Evolutionary conservation across 768 basidiomycete genomes (phyloP), one percentile per base, ranked within the genome.

Genomic region (Leccinellum luteum): DNA sequence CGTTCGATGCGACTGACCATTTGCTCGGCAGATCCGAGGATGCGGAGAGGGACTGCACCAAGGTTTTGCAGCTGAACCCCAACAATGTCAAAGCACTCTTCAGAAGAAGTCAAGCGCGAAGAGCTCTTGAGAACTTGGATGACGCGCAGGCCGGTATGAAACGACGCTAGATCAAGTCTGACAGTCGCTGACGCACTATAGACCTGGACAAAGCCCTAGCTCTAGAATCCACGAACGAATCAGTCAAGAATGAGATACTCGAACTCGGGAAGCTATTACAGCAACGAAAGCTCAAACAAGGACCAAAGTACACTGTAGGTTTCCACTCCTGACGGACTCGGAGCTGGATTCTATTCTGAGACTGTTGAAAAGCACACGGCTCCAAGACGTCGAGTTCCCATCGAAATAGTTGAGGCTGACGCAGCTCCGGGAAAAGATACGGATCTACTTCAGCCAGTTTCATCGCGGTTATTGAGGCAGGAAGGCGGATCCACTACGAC

Each of bases 11-110:
- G 10, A 7, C 55, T 60, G 47, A 58, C 56, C 44, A 48, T 49
- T 27, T 47, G 54, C 13, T 55, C 14, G 13, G 6, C 57, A 94
- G 92, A 67, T 78, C 83, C 62, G 81, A 86, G 67, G 93, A 95
- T 73, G 89, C 89, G 17, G 87, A 90, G 64, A 73, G 89, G 55
- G 93, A 96, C 68, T 94, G 92, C 65, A 81, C 82, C 1, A 81
- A 77, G 6, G 88, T 84, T 2, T 71, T 96, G 30, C 61, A 60
- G 2, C 68, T 91, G 23, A 82, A 76, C 51, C 57, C 73, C 6
- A 75, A 75, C 27, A 94, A 91, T 64, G 83, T 87, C 25, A 96
- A 96, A 62, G 94, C 86, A 0, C 66, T 90, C 32, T 96, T 89
- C 66, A 77, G 94, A 58, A 77, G 92, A 66, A 87, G 81, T 0